These are phyloP conservation scores for Myxozyma monticola DNA, from an alignment of 805 yeast species.

Conservation along the genomic window DNA sequence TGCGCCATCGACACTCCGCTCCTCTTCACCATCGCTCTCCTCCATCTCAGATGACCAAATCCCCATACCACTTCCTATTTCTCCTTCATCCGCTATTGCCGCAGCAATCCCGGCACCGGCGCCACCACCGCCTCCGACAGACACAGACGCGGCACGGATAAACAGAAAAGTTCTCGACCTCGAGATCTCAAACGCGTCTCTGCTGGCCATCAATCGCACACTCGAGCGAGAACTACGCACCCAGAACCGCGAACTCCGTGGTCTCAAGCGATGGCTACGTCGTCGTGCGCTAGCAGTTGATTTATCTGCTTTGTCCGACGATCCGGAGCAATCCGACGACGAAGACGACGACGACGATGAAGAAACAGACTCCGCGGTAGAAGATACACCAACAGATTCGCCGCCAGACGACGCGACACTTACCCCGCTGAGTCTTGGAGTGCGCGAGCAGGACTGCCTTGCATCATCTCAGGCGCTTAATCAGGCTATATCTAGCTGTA, in stretches of 20 bases:
- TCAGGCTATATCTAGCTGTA: constrained; percentile 14
- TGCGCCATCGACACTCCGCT: no score
- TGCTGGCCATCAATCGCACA: constrained; percentile 34
- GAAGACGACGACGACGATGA: no score
- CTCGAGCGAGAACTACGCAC: constrained; percentile 33
- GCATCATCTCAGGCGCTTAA: constrained; percentile 10
- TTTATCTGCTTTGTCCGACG: neutral
- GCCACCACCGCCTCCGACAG: no score
- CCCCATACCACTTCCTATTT: neutral
- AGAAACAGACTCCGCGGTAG: no score
- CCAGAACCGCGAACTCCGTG: constrained; percentile 32
- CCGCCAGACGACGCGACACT: no score
- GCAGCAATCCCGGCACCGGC: neutral
- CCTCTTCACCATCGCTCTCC: no score
- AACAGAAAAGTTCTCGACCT: constrained; percentile 36
- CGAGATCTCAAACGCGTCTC: constrained; percentile 37
- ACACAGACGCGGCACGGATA: constrained; percentile 18
- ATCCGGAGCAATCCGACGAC: no score
- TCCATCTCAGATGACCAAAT: neutral
- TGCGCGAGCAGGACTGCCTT: constrained; percentile 14
- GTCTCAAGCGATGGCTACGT: constrained; percentile 24
- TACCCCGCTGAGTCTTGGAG: no score
- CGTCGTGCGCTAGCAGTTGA: neutral
- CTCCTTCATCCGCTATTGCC: neutral
- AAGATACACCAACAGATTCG: no score